phyloP scores from a whole-genome alignment of 352 stramenopile species.

The Plasmopara viticola region DNA sequence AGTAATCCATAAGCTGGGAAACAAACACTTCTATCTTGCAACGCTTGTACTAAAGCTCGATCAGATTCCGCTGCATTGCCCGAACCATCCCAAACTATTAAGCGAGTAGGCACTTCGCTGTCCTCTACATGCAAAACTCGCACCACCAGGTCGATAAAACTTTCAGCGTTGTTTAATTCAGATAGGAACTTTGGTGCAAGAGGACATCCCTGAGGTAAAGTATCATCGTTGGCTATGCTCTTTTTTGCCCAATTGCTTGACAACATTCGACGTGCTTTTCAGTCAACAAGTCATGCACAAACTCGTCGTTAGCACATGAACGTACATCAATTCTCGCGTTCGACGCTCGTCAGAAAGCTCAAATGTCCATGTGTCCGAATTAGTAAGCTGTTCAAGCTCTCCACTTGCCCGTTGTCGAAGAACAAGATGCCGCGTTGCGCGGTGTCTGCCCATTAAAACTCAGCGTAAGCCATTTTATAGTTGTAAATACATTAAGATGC shows the following conservation, averaged over 20 bases:
- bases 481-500: not conserved
- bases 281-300: not conserved
- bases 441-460: conserved; percentile 15
- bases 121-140: conserved; percentile 43
- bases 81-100: conserved; percentile 72
- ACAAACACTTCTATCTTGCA: conserved; percentile 13
- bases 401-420: conserved; percentile 29
- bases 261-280: not conserved
- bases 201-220: conserved; percentile 43
- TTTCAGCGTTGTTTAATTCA: conserved; percentile 36
- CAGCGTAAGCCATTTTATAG: not conserved
- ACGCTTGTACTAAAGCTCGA: conserved; percentile 7
- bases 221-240: conserved; percentile 35
- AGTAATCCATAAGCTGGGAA: conserved; percentile 37
- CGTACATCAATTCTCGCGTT: conserved; percentile 34
- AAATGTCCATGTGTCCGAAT: conserved; percentile 57
- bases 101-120: conserved; percentile 20
- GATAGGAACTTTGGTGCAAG: conserved; percentile 32
- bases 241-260: conserved; percentile 42
- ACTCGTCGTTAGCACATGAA: not conserved
- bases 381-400: conserved; percentile 39
- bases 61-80: conserved; percentile 21
- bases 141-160: conserved; percentile 59
- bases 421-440: conserved; percentile 51
- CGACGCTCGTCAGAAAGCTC: conserved; percentile 45